A percentile compares a stretch with the other conserved stretches of the same genome.
These are phyloP conservation scores for Phaseolus lunatus DNA, from an alignment of 306 rosid genomes.

Conservation along the genomic window DNA sequence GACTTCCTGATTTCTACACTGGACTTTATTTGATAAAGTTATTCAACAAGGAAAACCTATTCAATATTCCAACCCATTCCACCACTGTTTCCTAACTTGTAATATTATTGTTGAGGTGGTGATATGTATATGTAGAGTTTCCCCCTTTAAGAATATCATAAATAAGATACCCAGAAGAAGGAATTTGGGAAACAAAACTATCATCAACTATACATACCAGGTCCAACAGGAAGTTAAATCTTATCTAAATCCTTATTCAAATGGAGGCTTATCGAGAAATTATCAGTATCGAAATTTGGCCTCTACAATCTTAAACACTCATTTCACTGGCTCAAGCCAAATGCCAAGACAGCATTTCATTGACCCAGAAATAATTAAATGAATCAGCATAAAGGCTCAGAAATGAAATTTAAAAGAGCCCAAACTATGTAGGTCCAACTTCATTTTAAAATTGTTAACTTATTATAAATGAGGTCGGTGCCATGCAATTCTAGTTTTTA, in stretches of 20 bases:
- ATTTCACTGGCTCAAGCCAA: conserved; percentile 3
- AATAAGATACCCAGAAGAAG: conserved; percentile 36
- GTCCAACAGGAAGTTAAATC: conserved; percentile 28
- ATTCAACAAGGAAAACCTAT: conserved; percentile 9
- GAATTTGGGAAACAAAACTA: background rate
- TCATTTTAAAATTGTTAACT: conserved; percentile 31
- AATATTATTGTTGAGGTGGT: conserved; percentile 31
- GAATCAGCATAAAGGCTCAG: conserved; percentile 25
- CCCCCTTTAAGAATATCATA: conserved; percentile 18
- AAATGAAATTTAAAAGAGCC: conserved; percentile 20
- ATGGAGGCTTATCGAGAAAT: conserved; percentile 27
- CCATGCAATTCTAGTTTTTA: conserved; percentile 37
- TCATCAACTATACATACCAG: conserved; percentile 32
- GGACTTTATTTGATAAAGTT: conserved; percentile 15
- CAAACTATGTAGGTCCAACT: conserved; percentile 35
- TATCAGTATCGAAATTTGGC: conserved; percentile 13
- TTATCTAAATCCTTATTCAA: conserved; percentile 14
- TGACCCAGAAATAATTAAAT: conserved; percentile 22
- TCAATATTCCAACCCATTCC: conserved; percentile 29
- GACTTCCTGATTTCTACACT: conserved; percentile 17
- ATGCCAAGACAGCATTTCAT: conserved; percentile 20
- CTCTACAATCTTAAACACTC: conserved; percentile 32
- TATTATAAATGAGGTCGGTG: conserved; percentile 5
- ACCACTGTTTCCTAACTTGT: conserved; percentile 30
- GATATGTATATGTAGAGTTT: background rate